Percentiles rank a stretch among this genome's conserved stretches.
These are phyloP conservation scores for Mortierella polycephala DNA, from an alignment of 371 early-diverging fungal species.

Conservation along the genomic window DNA sequence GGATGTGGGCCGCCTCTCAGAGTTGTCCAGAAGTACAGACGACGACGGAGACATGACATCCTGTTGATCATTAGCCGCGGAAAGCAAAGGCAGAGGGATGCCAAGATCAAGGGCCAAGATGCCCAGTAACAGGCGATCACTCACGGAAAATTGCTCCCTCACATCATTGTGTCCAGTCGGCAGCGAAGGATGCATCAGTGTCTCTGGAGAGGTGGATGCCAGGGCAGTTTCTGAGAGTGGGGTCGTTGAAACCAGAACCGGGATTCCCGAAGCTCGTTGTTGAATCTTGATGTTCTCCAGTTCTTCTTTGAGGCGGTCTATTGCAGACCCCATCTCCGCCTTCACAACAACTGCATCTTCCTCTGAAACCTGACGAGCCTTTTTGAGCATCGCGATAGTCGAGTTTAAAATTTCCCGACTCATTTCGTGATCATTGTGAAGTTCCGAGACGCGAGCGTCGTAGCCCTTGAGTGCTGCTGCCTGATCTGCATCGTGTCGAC, in stretches of 20 bases:
- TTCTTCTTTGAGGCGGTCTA: constrained; percentile 27
- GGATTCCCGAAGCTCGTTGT: constrained; percentile 32
- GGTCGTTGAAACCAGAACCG: constrained; percentile 26
- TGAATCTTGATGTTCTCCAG: constrained; percentile 22
- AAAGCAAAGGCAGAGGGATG: constrained; percentile 33
- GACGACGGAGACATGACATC: constrained; percentile 22
- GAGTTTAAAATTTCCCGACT: constrained; percentile 23
- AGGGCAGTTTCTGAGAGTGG: neutral
- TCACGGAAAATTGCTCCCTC: neutral
- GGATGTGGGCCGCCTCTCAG: constrained; percentile 26
- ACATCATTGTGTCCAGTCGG: neutral
- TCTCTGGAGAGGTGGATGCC: constrained; percentile 12
- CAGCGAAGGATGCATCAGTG: constrained; percentile 15
- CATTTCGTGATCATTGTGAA: constrained; percentile 26
- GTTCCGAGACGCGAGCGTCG: constrained; percentile 1
- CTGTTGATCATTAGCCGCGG: constrained; percentile 5
- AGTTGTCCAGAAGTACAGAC: constrained; percentile 34
- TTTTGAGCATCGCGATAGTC: constrained; percentile 28
- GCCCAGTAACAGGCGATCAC: constrained; percentile 29
- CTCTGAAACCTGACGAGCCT: constrained; percentile 18
- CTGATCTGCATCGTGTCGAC: constrained; percentile 11
- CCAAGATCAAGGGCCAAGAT: constrained; percentile 44
- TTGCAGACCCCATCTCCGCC: constrained; percentile 17
- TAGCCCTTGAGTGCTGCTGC: neutral
- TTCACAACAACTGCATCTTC: constrained; percentile 2